Evolutionary conservation across 371 early-diverging fungal species (phyloP).

Genomic region (Zopfochytrium polystomum): DNA sequence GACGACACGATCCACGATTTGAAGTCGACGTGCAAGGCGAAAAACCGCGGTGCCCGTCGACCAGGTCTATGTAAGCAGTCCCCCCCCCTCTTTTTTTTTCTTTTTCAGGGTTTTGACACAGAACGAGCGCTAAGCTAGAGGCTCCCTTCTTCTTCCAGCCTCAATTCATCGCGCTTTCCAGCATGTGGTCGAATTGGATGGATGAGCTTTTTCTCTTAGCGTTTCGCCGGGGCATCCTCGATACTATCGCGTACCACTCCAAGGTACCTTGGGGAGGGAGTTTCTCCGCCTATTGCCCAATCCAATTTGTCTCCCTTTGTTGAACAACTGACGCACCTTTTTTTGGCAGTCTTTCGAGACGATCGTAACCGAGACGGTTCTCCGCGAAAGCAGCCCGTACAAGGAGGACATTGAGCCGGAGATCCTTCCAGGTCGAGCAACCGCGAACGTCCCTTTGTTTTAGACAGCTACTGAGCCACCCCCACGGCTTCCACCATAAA

Average conservation of each 20-base stretch:
- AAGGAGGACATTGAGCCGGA: slow-evolving; percentile 45
- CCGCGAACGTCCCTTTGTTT: slow-evolving; percentile 1
- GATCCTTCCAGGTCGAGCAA: slow-evolving; percentile 44
- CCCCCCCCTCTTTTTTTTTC: not conserved
- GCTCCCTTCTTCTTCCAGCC: slow-evolving; percentile 31
- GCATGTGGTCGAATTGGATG: slow-evolving; percentile 46
- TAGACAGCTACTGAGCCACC: not conserved
- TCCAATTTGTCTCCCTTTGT: not conserved
- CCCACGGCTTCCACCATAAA: not conserved
- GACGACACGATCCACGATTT: slow-evolving; percentile 40
- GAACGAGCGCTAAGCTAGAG: no score
- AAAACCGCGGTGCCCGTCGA: slow-evolving; percentile 58
- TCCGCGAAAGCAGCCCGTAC: slow-evolving; percentile 15
- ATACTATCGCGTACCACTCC: slow-evolving; percentile 37
- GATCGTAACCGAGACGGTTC: slow-evolving; percentile 19
- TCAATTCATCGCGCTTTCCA: slow-evolving; percentile 48
- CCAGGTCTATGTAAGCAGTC: slow-evolving; percentile 51
- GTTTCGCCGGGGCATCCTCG: slow-evolving; percentile 48
- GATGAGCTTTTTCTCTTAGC: slow-evolving; percentile 53
- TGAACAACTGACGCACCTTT: not conserved
- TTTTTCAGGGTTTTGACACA: not conserved
- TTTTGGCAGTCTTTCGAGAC: slow-evolving; percentile 23
- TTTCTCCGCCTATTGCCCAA: no score
- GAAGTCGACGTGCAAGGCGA: slow-evolving; percentile 49
- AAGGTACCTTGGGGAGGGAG: slow-evolving; percentile 26